A percentile compares a stretch with the other conserved stretches of the same genome.
phyloP scores from a whole-genome alignment of 441 rosid species.

The Manihot esculenta region DNA sequence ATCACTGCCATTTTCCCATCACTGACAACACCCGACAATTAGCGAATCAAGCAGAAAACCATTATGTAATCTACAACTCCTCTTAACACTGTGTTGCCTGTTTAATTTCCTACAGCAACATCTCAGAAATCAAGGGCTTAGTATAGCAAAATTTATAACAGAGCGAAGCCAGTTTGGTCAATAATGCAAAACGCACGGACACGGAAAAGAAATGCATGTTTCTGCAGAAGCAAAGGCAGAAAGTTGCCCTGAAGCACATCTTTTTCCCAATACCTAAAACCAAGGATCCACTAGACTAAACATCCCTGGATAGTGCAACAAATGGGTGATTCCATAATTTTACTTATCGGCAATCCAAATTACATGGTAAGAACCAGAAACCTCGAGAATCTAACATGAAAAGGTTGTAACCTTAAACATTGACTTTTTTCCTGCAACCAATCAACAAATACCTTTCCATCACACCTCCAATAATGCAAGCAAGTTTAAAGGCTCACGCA shows the following conservation, averaged over 20 bases:
- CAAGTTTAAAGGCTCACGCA: background rate
- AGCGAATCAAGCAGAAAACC: background rate
- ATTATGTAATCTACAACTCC: background rate
- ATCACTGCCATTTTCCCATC: no score
- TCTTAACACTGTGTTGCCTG: background rate
- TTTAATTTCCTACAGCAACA: background rate
- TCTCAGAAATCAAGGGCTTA: background rate
- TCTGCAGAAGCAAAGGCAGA: background rate
- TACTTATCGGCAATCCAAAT: background rate
- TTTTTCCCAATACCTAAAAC: no score
- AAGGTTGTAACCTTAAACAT: background rate
- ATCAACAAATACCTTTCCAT: constrained; percentile 5
- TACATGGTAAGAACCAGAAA: no score
- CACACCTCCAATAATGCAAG: background rate
- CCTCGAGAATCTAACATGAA: background rate
- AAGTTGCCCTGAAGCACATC: background rate
- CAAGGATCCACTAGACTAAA: background rate
- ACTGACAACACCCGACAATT: no score
- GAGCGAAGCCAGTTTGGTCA: background rate
- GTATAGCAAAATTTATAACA: background rate
- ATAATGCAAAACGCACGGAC: background rate
- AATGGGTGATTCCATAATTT: background rate
- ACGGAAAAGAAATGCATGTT: background rate
- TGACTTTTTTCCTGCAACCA: constrained; percentile 1
- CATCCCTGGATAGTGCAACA: background rate